A percentile compares a stretch with the other conserved stretches of the same genome.
phyloP scores from a whole-genome alignment of 1,284 basidiomycete genomes.

The Peniophora sp. region DNA sequence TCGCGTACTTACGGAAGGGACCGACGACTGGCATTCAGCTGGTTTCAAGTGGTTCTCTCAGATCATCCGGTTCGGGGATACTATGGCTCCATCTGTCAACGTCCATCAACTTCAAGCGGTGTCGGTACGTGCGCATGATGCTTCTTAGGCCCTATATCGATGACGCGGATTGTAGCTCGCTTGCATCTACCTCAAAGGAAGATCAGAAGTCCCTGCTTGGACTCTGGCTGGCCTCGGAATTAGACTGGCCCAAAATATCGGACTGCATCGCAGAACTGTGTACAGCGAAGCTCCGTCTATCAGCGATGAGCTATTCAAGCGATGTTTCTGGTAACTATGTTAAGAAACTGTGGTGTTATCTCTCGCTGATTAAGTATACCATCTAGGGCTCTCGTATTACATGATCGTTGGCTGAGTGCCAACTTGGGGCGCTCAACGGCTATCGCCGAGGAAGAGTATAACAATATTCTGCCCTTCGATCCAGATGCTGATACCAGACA shows the following conservation, averaged over 20 bases:
- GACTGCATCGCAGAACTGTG: slow-evolving; percentile 27
- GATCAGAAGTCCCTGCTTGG: slow-evolving; percentile 43
- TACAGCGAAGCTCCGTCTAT: slow-evolving; percentile 20
- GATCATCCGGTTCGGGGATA: slow-evolving; percentile 41
- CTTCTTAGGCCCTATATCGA: neutral
- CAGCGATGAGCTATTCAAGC: slow-evolving; percentile 46
- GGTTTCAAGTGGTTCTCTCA: slow-evolving; percentile 72
- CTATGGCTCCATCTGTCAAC: slow-evolving; percentile 46
- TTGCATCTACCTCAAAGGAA: slow-evolving; percentile 29
- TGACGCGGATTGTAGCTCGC: slow-evolving; percentile 18
- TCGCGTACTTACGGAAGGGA: slow-evolving; percentile 43
- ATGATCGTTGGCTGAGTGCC: slow-evolving; percentile 60
- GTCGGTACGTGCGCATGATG: slow-evolving; percentile 15
- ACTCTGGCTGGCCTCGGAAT: slow-evolving; percentile 40
- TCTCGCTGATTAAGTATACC: slow-evolving; percentile 20
- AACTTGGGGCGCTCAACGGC: slow-evolving; percentile 75
- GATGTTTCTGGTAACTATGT: slow-evolving; percentile 56
- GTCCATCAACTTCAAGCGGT: slow-evolving; percentile 64
- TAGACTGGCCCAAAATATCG: slow-evolving; percentile 36
- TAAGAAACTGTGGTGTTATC: neutral
- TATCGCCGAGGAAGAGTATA: slow-evolving; percentile 78
- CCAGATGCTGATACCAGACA: slow-evolving; percentile 39
- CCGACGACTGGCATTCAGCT: slow-evolving; percentile 41
- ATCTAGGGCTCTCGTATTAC: slow-evolving; percentile 47
- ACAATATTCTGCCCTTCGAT: slow-evolving; percentile 19